A percentile compares a stretch with the other conserved stretches of the same genome.
phyloP scores from a whole-genome alignment of 2,329 filamentous ascomycete genomes.

The Aspergillus chevalieri region DNA sequence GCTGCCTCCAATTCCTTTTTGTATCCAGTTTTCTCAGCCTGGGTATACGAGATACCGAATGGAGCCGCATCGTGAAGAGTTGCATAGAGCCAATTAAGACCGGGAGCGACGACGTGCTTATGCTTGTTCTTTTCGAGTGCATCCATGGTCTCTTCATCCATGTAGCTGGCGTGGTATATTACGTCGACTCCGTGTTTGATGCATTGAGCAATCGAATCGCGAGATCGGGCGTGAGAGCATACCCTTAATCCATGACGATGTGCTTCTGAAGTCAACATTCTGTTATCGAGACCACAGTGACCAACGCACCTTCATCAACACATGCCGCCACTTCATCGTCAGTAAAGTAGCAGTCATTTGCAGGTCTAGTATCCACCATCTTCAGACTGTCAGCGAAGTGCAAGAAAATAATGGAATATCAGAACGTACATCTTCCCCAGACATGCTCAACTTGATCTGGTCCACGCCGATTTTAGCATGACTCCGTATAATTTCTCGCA shows the following conservation, averaged over 20 bases:
- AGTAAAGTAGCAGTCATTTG: conserved; percentile 43
- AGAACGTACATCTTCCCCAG: conserved; percentile 21
- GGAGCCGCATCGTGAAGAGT: conserved; percentile 30
- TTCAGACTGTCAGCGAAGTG: conserved; percentile 2
- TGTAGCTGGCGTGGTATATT: conserved; percentile 44
- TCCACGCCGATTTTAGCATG: conserved; percentile 37
- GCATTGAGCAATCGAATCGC: conserved; percentile 42
- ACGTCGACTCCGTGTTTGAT: conserved; percentile 42
- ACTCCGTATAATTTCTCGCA: conserved; percentile 35
- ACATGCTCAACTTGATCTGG: conserved; percentile 43
- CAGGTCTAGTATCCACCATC: conserved; percentile 27
- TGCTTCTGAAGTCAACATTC: conserved; percentile 12
- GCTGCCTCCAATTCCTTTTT: conserved; percentile 35
- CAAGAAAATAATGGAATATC: conserved; percentile 7
- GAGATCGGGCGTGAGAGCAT: conserved; percentile 42
- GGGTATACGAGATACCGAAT: conserved; percentile 35
- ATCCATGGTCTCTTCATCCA: conserved; percentile 31
- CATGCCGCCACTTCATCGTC: conserved; percentile 44
- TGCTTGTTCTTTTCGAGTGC: conserved; percentile 22
- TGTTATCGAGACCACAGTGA: too few relatives aligned
- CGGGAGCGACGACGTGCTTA: conserved; percentile 20
- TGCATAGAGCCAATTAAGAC: conserved; percentile 36
- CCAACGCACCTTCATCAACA: conserved; percentile 33
- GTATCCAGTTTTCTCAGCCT: conserved; percentile 38
- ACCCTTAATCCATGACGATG: conserved; percentile 25